phyloP scores from a whole-genome alignment of 164 flowering plant genomes.

The Hamamelis virginiana region DNA sequence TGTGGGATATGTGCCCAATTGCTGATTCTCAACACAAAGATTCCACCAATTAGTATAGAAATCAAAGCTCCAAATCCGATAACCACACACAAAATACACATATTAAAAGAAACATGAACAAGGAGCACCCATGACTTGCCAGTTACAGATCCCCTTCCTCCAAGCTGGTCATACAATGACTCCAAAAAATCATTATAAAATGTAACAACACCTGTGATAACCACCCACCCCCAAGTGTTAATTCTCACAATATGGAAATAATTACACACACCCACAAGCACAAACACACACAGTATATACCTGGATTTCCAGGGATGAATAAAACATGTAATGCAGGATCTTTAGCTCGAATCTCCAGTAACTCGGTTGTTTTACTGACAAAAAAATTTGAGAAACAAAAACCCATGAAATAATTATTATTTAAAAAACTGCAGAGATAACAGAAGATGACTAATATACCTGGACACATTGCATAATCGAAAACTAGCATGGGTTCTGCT shows the following conservation, averaged over 20 bases:
- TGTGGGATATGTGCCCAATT: conserved; percentile 66
- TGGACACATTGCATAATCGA: conserved; percentile 63
- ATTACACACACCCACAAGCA: background rate
- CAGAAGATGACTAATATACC: conserved; percentile 35
- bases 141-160: conserved; percentile 65
- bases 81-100: background rate
- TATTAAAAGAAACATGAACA: conserved; percentile 1
- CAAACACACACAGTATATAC: conserved; percentile 36
- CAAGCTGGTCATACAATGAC: conserved; percentile 56
- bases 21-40: conserved; percentile 39
- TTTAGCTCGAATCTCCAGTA: conserved; percentile 66
- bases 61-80: background rate
- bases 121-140: conserved; percentile 38
- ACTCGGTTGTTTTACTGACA: conserved; percentile 57
- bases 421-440: background rate
- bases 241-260: background rate
- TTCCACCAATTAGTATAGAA: conserved; percentile 15
- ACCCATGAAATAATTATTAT: background rate
- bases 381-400: background rate
- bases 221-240: conserved; percentile 3
- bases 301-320: conserved; percentile 90
- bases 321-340: conserved; percentile 61
- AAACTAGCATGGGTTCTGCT: conserved; percentile 31
- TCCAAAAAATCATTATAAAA: conserved; percentile 73
- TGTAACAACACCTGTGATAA: conserved; percentile 47